These are phyloP conservation scores for Thalassiosira ordinaria DNA, from an alignment of 352 stramenopile genomes.

Conservation along the genomic window DNA sequence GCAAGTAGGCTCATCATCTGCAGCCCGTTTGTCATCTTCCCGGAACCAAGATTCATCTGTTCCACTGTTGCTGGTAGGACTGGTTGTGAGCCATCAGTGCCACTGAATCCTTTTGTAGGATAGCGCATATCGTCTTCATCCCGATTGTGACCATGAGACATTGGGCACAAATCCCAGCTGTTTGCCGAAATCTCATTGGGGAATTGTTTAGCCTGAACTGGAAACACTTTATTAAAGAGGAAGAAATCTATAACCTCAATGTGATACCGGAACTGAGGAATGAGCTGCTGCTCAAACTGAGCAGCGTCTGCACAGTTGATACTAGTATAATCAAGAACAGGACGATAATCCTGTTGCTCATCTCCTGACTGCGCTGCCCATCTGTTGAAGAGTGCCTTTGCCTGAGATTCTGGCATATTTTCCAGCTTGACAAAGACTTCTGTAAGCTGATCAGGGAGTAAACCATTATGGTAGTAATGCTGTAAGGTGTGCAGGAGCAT, in stretches of 20 bases:
- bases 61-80: slow-evolving; percentile 1
- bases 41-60: not conserved
- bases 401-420: not conserved
- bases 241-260: slow-evolving; percentile 19
- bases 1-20: slow-evolving; percentile 8
- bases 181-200: slow-evolving; percentile 5
- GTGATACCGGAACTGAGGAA: slow-evolving; percentile 2
- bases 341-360: not conserved
- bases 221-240: slow-evolving; percentile 8
- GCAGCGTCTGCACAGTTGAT: not conserved
- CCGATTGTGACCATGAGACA: not conserved
- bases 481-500: slow-evolving; percentile 3
- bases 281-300: not conserved
- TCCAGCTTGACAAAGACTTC: slow-evolving; percentile 13
- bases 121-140: not conserved
- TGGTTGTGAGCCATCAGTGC: not conserved
- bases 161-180: slow-evolving; percentile 5
- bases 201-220: slow-evolving; percentile 25
- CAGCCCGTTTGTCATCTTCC: slow-evolving; percentile 2
- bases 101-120: slow-evolving; percentile 13
- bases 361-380: slow-evolving; percentile 9
- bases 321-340: slow-evolving; percentile 11
- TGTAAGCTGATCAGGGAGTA: too few species aligned
- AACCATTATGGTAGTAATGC: slow-evolving; percentile 21
- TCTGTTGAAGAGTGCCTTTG: slow-evolving; percentile 17